A percentile compares a stretch with the other conserved stretches of the same genome.
phyloP scores from a whole-genome alignment of 495 filamentous ascomycete species.

The Recurvomyces mirabilis region DNA sequence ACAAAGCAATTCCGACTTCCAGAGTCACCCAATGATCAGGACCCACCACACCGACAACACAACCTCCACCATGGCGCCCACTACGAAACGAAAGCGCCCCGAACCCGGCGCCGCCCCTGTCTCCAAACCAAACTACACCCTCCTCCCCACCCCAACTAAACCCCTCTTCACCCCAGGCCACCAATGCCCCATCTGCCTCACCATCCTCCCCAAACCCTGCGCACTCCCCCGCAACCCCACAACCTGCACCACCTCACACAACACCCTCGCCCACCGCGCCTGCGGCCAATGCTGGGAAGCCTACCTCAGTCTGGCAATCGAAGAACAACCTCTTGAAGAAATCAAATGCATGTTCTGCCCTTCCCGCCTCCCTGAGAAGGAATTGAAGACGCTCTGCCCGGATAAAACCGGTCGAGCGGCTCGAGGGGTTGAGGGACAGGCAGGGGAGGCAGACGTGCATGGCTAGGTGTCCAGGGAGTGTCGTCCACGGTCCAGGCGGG shows the following conservation, averaged over 20 bases:
- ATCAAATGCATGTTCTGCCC: slow-evolving; percentile 4
- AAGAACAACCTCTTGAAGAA: not conserved
- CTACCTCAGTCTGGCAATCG: not conserved
- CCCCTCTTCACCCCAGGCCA: not conserved
- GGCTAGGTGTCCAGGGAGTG: not conserved
- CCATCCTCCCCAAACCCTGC: not conserved
- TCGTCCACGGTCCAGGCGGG: not conserved
- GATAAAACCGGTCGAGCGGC: not conserved
- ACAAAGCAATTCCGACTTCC: too few species aligned
- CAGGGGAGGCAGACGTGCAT: not conserved
- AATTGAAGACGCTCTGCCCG: not conserved
- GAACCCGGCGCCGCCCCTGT: too few species aligned
- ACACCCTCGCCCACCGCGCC: not conserved
- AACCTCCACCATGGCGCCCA: too few species aligned
- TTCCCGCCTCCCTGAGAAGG: not conserved
- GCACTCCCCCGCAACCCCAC: not conserved
- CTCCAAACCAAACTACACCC: too few species aligned
- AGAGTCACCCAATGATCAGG: too few species aligned
- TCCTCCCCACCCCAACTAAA: too few species aligned
- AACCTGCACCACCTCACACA: not conserved
- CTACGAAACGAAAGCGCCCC: too few species aligned
- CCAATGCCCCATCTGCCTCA: not conserved
- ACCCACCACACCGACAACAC: too few species aligned
- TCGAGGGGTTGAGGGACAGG: not conserved
- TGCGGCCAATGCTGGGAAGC: slow-evolving; percentile 2